Evolutionary conservation across 108 stramenopile genomes (phyloP).

Genomic region (Cylindrotheca fusiformis): DNA sequence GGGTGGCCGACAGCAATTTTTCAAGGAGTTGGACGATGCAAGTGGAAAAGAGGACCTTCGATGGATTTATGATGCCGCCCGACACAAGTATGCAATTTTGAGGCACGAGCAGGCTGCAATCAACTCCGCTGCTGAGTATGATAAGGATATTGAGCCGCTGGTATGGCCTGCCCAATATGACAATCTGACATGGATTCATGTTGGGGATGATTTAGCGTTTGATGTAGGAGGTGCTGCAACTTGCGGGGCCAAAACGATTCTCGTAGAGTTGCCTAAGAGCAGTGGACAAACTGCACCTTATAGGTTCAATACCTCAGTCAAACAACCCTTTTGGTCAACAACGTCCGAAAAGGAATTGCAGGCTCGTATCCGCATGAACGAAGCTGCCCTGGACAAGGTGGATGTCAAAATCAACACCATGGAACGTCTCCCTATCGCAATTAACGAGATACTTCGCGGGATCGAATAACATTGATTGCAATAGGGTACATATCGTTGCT

Average conservation of each 20-base stretch:
- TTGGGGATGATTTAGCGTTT: conserved; percentile 87
- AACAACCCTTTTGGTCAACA: conserved; percentile 73
- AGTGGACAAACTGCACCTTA: conserved; percentile 79
- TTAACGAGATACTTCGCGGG: conserved; percentile 58
- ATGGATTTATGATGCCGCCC: conserved; percentile 87
- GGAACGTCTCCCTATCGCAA: conserved; percentile 72
- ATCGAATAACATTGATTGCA: conserved; percentile 11
- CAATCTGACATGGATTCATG: conserved; percentile 75
- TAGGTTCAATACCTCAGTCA: conserved; percentile 53
- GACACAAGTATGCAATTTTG: conserved; percentile 68
- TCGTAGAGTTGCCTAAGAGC: conserved; percentile 65
- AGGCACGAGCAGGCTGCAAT: conserved; percentile 50
- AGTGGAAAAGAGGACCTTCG: conserved; percentile 71
- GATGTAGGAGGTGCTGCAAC: conserved; percentile 78
- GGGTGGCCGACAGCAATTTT: conserved; percentile 71
- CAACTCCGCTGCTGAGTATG: conserved; percentile 21
- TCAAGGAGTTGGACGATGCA: conserved; percentile 57
- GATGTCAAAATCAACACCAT: conserved; percentile 58
- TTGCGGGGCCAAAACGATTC: conserved; percentile 85
- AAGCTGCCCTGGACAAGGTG: conserved; percentile 65
- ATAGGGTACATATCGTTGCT: too few relatives aligned
- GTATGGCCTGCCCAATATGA: conserved; percentile 28
- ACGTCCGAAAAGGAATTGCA: conserved; percentile 64
- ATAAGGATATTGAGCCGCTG: conserved; percentile 23
- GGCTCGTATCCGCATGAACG: conserved; percentile 72